Percentiles rank a stretch among this genome's conserved stretches.
Conservation (phyloP, 805 yeast genomes). For the Cyberlindnera nakhonratchasimensis region DNA sequence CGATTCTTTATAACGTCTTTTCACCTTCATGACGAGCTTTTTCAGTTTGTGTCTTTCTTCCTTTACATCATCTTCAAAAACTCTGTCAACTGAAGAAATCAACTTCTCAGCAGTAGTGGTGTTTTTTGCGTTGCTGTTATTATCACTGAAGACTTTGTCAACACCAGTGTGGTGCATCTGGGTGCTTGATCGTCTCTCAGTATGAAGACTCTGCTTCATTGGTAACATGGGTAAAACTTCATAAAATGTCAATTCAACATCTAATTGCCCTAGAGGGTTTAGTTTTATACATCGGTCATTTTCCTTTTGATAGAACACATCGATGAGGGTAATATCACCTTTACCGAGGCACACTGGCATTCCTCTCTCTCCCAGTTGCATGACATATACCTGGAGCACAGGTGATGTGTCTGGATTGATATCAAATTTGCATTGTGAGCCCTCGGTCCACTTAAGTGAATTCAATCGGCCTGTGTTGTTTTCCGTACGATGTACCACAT, state of each 20-base stretch:
- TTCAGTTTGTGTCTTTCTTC: slow-evolving; percentile 22
- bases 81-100: slow-evolving; percentile 24
- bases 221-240: slow-evolving; percentile 26
- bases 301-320: slow-evolving; percentile 17
- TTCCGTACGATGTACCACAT: slow-evolving; percentile 16
- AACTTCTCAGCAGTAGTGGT: slow-evolving; percentile 9
- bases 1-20: slow-evolving; percentile 20
- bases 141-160: not conserved
- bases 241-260: slow-evolving; percentile 25
- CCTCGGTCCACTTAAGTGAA: slow-evolving; percentile 21
- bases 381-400: slow-evolving; percentile 15
- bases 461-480: not conserved
- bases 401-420: slow-evolving; percentile 18
- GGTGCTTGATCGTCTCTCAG: not conserved
- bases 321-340: slow-evolving; percentile 18
- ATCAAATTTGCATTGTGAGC: slow-evolving; percentile 26
- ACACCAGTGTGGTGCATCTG: not conserved
- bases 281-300: slow-evolving; percentile 16
- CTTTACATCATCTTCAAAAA: slow-evolving; percentile 22
- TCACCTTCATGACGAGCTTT: slow-evolving; percentile 20
- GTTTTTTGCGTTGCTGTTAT: not conserved
- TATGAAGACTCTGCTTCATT: slow-evolving; percentile 1
- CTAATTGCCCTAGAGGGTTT: slow-evolving; percentile 17
- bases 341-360: slow-evolving; percentile 18
- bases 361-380: slow-evolving; percentile 14